Base-by-base conservation (phyloP, 257 asterid species). In the Nicotiana undulata region DNA sequence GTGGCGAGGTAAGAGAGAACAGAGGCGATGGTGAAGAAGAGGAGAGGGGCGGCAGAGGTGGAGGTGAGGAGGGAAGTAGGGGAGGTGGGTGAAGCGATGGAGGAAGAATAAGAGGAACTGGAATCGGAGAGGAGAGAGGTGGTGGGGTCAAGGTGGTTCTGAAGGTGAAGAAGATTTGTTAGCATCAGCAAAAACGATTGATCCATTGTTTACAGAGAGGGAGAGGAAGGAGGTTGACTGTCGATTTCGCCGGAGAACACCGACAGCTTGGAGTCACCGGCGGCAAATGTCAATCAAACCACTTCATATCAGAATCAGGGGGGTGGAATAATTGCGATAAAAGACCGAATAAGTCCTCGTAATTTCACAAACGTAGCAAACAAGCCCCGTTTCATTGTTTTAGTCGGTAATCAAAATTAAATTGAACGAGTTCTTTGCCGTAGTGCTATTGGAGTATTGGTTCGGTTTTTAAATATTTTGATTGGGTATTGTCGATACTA, bases 11-110 rank as follows among this genome's bases (percentile, higher is more conserved):
- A 90, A 75, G 99, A 89, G 84, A 94, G 96, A 84, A 94, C 95
- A 84, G 99, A 89, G 55, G 98, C 97, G 88, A 96, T 92, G 31
- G 99, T 94, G 88, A 93, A 94, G 95, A 96, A 93, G 85, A 96
- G 98, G 67, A 93, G 96, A 10, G 98, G 98, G 10, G 98, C 99
- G 83, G 97, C 92, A 83, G 99, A 89, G 70, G 97, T 85, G 83
- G 99, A 86, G 75, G 88, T 67, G 64, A 91, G 88, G 49, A 86
- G 87, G 72, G 89, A 81, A 66, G 90, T 46, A 4, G 92, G 84
- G 61, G 90, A 83, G 76, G 90, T 66, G 84, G 88, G 85, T 61
- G 84, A 88, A 90, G 89, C 82, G 89, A 89, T 52, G 81, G 89
- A 75, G 66, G 85, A 76, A 80, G 95, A 77, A 84, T 93, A 75